Evolutionary conservation across 2,329 filamentous ascomycete species (phyloP).

Genomic region (Didymella pinodella): DNA sequence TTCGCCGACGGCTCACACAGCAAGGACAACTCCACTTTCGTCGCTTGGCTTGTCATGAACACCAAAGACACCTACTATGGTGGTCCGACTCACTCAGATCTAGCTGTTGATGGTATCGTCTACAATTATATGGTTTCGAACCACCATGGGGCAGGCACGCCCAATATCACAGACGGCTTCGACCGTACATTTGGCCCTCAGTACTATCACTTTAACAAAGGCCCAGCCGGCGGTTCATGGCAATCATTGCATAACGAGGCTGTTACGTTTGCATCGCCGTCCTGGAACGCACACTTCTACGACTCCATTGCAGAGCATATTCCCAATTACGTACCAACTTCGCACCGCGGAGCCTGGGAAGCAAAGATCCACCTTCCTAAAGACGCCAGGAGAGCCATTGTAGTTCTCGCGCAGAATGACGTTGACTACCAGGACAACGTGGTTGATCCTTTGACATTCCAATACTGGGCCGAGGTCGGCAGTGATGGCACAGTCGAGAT

Average conservation of each 20-base stretch:
- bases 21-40: slow-evolving; percentile 61
- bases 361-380: slow-evolving; percentile 61
- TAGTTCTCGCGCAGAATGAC: slow-evolving; percentile 62
- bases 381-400: slow-evolving; percentile 61
- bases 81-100: slow-evolving; percentile 68
- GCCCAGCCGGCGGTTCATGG: slow-evolving; percentile 45
- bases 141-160: slow-evolving; percentile 69
- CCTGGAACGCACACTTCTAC: slow-evolving; percentile 67
- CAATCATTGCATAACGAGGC: slow-evolving; percentile 63
- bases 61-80: slow-evolving; percentile 69
- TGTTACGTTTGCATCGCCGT: slow-evolving; percentile 57
- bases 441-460: slow-evolving; percentile 62
- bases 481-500: slow-evolving; percentile 61
- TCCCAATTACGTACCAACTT: slow-evolving; percentile 65
- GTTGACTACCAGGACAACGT: slow-evolving; percentile 68
- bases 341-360: slow-evolving; percentile 60
- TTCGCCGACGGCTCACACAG: slow-evolving; percentile 62
- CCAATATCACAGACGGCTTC: slow-evolving; percentile 70
- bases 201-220: slow-evolving; percentile 70
- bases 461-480: slow-evolving; percentile 65
- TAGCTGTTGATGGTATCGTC: slow-evolving; percentile 70
- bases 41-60: slow-evolving; percentile 71
- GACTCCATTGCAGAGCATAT: slow-evolving; percentile 68
- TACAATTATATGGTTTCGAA: slow-evolving; percentile 67
- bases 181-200: slow-evolving; percentile 71